Evolutionary conservation across 306 rosid genomes (phyloP).

Genomic region (Gleditsia sinensis): DNA sequence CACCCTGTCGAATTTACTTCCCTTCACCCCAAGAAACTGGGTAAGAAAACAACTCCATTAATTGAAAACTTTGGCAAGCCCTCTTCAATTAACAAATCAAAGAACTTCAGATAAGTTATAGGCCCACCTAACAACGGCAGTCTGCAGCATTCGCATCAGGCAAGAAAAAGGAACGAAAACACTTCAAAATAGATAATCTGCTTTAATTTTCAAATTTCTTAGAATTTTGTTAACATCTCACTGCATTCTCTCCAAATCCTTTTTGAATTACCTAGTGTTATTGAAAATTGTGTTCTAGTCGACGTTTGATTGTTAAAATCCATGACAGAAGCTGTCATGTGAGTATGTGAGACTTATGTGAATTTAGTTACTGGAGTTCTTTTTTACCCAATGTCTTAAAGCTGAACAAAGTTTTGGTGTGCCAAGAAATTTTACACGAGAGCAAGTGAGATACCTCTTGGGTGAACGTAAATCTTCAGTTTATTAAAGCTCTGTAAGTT

Average conservation of each 20-base stretch:
- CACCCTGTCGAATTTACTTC: neutral
- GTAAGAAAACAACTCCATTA: neutral
- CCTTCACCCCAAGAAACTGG: neutral
- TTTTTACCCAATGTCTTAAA: neutral
- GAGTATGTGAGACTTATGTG: no score
- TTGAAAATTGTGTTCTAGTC: neutral
- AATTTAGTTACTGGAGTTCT: neutral
- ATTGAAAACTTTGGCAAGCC: neutral
- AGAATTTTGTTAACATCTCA: slow-evolving; percentile 5
- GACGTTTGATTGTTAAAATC: neutral
- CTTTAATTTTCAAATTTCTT: neutral
- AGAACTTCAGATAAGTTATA: neutral
- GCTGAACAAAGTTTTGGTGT: neutral
- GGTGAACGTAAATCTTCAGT: neutral
- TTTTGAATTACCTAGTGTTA: slow-evolving; percentile 10
- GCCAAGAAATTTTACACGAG: neutral
- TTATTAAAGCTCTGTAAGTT: neutral
- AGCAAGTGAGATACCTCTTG: neutral
- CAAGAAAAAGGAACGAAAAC: neutral
- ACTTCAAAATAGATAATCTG: slow-evolving; percentile 13
- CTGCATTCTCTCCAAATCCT: neutral
- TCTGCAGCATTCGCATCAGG: neutral
- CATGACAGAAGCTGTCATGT: neutral
- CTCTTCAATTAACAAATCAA: neutral
- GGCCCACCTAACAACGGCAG: slow-evolving; percentile 1